Evolutionary conservation across 352 stramenopile species (phyloP).

Genomic region (Globisporangium irregulare): DNA sequence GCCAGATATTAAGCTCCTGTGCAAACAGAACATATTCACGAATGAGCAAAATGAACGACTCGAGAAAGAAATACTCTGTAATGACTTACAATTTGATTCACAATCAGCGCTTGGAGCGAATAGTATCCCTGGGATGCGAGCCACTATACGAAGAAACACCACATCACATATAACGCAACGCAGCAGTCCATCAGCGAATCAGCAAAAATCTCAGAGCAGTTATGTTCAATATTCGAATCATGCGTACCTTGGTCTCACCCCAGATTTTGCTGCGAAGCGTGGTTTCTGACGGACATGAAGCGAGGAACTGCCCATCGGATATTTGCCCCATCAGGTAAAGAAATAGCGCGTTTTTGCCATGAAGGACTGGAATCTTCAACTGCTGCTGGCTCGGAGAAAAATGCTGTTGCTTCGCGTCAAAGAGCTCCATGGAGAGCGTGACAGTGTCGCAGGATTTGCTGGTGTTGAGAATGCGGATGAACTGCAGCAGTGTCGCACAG

Average conservation of each 20-base stretch:
- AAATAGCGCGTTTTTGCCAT: slow-evolving; percentile 19
- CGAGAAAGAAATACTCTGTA: neutral
- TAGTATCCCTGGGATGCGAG: slow-evolving; percentile 60
- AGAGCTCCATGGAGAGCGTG: slow-evolving; percentile 43
- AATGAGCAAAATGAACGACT: neutral
- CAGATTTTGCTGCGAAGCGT: slow-evolving; percentile 35
- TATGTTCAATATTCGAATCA: too few species aligned
- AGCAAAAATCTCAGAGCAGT: neutral
- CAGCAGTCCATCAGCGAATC: neutral
- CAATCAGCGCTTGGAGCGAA: slow-evolving; percentile 55
- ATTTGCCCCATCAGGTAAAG: slow-evolving; percentile 50
- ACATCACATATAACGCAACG: neutral
- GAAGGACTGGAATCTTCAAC: neutral
- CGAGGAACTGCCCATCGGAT: slow-evolving; percentile 52
- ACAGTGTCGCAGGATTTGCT: slow-evolving; percentile 72
- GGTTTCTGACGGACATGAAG: slow-evolving; percentile 29
- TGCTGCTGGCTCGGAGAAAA: neutral
- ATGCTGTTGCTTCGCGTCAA: slow-evolving; percentile 12
- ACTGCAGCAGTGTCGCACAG: slow-evolving; percentile 30
- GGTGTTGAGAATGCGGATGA: slow-evolving; percentile 58
- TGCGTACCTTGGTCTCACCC: slow-evolving; percentile 44
- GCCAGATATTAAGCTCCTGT: slow-evolving; percentile 75
- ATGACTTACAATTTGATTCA: slow-evolving; percentile 71
- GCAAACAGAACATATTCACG: neutral
- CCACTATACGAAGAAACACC: slow-evolving; percentile 37